Base-by-base conservation (phyloP, 805 yeast species). In the Metschnikowia similis region DNA sequence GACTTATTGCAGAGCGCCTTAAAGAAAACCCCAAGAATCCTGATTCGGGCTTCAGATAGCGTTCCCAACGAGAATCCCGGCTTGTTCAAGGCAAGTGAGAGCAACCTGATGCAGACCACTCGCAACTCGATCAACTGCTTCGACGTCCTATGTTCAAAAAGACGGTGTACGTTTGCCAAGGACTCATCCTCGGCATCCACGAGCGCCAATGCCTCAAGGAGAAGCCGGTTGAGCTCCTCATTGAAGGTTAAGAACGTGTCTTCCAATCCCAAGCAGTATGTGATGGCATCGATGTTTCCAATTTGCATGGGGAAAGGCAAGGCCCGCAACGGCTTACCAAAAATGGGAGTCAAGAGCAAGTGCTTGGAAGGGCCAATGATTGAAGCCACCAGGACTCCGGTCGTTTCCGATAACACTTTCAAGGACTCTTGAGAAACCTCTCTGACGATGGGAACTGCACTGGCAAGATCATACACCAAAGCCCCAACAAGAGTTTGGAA, bases 111-210 rank as follows among this genome's bases (percentile, higher is more conserved):
- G 63, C 99, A 94, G 3, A 89, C 96, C 29, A 94, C 94, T 48
- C 99, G 76, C 38, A 95, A 69, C 56, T 88, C 89, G 4, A 90
- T 84, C 47, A 95, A 74, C 59, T 92, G 97, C 62, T 89, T 92
- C 0, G 96, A 78, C 0, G 97, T 91, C 49, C 89, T 79, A 61
- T 90, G 84, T 61, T 94, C 99, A 41, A 87, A 80, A 1, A 89
- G 82, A 34, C 94, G 78, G 60, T 88, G 95, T 0, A 89, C 87
- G 54, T 90, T 88, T 0, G 96, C 89, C 54, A 95, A 74, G 2
- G 96, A 88, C 59, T 92, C 97, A 65, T 94, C 99, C 50, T 94
- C 99, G 0, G 99, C 98, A 69, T 94, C 99, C 7, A 94, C 97
- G 44, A 94, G 71, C 0, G 96, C 96, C 49, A 92, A 74, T 0